Evolutionary conservation across 2,329 filamentous ascomycete genomes (phyloP).

Genomic region (Aspergillus oerlinghausenensis): DNA sequence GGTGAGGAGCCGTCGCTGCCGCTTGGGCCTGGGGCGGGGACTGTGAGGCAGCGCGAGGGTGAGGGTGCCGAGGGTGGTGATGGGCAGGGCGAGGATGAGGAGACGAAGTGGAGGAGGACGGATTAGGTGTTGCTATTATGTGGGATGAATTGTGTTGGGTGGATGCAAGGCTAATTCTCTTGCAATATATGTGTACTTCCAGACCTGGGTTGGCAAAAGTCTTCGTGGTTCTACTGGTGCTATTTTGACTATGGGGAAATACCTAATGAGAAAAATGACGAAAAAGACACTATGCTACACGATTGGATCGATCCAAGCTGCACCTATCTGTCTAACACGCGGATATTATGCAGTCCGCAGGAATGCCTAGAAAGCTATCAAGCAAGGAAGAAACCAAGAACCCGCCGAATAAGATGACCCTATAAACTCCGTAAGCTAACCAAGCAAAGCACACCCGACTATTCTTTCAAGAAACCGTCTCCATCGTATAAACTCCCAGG

Average conservation of each 20-base stretch:
- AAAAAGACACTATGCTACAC: background rate
- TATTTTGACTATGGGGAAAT: no score
- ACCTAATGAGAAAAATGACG: background rate
- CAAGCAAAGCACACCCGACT: conserved; percentile 7
- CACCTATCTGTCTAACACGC: conserved; percentile 16
- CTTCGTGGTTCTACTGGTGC: no score
- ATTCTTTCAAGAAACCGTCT: conserved; percentile 36
- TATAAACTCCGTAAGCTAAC: background rate
- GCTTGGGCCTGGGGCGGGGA: conserved; percentile 58
- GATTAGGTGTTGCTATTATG: conserved; percentile 23
- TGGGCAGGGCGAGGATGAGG: conserved; percentile 34
- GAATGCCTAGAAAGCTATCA: background rate
- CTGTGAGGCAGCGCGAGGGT: conserved; percentile 55
- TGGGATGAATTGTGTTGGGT: no score
- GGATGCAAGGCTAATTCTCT: no score
- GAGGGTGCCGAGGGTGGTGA: conserved; percentile 37
- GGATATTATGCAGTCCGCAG: conserved; percentile 12
- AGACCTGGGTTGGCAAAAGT: no score
- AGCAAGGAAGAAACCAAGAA: background rate
- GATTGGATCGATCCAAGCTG: conserved; percentile 12
- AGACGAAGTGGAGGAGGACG: conserved; percentile 53
- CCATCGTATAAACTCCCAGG: conserved; percentile 46
- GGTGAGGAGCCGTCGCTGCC: conserved; percentile 35
- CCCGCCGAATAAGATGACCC: background rate
- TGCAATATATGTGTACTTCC: no score